Evolutionary conservation across 2,329 filamentous ascomycete species (phyloP).

Genomic region (Claviceps citrina): DNA sequence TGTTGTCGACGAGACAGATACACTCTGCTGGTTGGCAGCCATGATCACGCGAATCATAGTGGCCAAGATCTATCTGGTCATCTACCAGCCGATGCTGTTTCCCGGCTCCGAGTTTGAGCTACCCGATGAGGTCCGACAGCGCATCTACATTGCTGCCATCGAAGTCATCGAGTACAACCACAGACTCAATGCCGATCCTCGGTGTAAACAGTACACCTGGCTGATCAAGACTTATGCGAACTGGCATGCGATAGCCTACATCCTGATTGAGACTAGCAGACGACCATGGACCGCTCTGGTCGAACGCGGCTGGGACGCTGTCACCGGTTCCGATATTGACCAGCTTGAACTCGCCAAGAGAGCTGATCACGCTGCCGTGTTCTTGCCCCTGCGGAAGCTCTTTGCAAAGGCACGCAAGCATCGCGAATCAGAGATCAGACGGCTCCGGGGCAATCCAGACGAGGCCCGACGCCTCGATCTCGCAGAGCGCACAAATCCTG

Average conservation of each 20-base stretch:
- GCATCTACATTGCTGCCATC: conserved; percentile 55
- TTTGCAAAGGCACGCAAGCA: conserved; percentile 37
- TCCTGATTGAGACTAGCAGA: conserved; percentile 30
- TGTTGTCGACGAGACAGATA: conserved; percentile 31
- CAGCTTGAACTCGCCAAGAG: conserved; percentile 29
- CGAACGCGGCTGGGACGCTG: conserved; percentile 34
- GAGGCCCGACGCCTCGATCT: conserved; percentile 34
- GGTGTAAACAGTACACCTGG: conserved; percentile 32
- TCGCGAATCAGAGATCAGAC: conserved; percentile 33
- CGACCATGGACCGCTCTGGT: conserved; percentile 34
- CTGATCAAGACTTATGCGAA: conserved; percentile 35
- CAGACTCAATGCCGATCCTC: conserved; percentile 44
- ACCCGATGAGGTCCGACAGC: conserved; percentile 47
- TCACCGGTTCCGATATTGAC: conserved; percentile 25
- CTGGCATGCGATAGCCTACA: conserved; percentile 36
- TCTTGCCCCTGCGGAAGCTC: conserved; percentile 38
- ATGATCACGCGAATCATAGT: conserved; percentile 57
- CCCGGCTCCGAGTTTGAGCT: conserved; percentile 40
- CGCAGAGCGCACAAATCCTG: conserved; percentile 29
- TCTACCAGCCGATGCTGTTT: conserved; percentile 59
- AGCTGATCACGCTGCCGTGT: conserved; percentile 31
- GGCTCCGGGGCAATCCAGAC: conserved; percentile 31
- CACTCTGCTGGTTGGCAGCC: conserved; percentile 52
- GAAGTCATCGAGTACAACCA: conserved; percentile 58
- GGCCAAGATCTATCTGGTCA: conserved; percentile 62